A percentile compares a stretch with the other conserved stretches of the same genome.
phyloP scores from a whole-genome alignment of 106 monocot species.

The Dendrobium officinale region DNA sequence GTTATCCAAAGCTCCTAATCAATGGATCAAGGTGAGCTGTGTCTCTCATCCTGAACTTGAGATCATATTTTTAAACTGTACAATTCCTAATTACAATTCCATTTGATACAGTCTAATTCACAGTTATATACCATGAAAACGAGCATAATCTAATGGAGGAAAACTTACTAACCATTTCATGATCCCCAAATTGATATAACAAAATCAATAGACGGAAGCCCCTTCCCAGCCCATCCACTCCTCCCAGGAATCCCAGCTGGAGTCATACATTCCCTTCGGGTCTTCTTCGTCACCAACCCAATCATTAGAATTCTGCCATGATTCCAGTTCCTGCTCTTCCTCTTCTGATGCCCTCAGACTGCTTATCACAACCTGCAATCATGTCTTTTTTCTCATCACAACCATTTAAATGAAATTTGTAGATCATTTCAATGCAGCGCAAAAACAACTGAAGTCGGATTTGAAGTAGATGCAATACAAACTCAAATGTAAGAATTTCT shows the following conservation, averaged over 20 bases:
- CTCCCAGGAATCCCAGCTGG: slow-evolving; percentile 65
- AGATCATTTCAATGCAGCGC: not conserved
- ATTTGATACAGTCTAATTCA: no score
- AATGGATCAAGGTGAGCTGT: no score
- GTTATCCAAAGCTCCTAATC: no score
- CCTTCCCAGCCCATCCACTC: slow-evolving; percentile 97
- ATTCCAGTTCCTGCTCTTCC: slow-evolving; percentile 22
- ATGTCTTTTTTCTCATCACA: not conserved
- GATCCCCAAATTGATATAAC: slow-evolving; percentile 27
- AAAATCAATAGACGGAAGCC: slow-evolving; percentile 54
- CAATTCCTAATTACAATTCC: no score
- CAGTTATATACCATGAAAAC: no score
- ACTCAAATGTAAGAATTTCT: no score
- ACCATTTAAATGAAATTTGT: not conserved
- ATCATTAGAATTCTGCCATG: slow-evolving; percentile 10
- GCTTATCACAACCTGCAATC: slow-evolving; percentile 61
- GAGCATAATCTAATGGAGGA: no score
- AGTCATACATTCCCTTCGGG: slow-evolving; percentile 35
- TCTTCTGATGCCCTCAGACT: slow-evolving; percentile 33
- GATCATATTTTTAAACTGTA: no score
- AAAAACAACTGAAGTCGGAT: not conserved
- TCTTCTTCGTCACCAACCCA: slow-evolving; percentile 28
- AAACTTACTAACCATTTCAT: slow-evolving; percentile 13
- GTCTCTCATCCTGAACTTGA: no score
- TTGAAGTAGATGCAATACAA: not conserved